Evolutionary conservation across 73 alveolate species (phyloP).

Genomic region (Stentor roeselii): DNA sequence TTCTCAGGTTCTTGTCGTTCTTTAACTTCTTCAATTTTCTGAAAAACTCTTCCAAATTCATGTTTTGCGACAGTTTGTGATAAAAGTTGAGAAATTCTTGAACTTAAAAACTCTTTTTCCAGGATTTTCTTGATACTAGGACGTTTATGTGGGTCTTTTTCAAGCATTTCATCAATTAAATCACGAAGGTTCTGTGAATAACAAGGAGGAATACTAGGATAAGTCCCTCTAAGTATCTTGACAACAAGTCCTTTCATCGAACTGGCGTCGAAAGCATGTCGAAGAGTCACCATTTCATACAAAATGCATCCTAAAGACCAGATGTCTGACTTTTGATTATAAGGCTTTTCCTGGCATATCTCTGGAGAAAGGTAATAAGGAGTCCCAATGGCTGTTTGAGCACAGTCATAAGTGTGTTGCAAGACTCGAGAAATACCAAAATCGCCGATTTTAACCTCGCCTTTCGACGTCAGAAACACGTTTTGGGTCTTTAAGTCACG

Average conservation of each 20-base stretch:
- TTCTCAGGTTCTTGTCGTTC: neutral
- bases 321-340: constrained; percentile 96
- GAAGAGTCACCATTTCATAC: constrained; percentile 96
- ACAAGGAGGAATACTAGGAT: constrained; percentile 70
- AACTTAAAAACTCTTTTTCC: constrained; percentile 70
- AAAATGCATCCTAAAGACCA: constrained; percentile 97
- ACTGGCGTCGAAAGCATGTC: constrained; percentile 98
- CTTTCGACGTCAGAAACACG: constrained; percentile 88
- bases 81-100: constrained; percentile 39
- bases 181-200: constrained; percentile 57
- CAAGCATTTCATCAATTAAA: constrained; percentile 72
- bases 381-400: constrained; percentile 98
- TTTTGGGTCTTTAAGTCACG: constrained; percentile 96
- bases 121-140: constrained; percentile 73
- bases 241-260: constrained; percentile 86
- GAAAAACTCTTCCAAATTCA: constrained; percentile 47
- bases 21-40: constrained; percentile 31
- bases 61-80: constrained; percentile 34
- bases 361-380: constrained; percentile 99
- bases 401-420: constrained; percentile 92
- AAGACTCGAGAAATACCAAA: constrained; percentile 94
- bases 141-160: constrained; percentile 74
- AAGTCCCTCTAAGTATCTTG: constrained; percentile 82
- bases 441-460: constrained; percentile 93
- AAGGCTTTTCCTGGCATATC: constrained; percentile 95